These are phyloP conservation scores for Aquilaria malaccensis DNA, from an alignment of 345 rosid species.

Conservation along the genomic window DNA sequence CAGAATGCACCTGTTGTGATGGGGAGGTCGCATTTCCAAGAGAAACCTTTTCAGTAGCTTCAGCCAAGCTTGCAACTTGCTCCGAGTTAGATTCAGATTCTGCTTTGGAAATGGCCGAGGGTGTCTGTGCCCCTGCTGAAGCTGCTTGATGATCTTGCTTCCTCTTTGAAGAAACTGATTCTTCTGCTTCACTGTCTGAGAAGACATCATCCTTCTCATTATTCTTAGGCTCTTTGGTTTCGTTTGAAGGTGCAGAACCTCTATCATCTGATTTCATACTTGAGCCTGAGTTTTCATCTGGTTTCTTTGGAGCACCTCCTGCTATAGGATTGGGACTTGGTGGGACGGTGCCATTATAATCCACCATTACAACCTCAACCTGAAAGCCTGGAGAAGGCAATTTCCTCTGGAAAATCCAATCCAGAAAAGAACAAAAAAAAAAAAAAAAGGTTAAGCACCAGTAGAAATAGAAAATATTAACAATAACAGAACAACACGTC, in stretches of 20 bases:
- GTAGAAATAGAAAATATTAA: not conserved
- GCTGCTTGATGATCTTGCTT: slow-evolving; percentile 20
- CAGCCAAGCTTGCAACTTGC: slow-evolving; percentile 33
- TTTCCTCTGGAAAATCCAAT: slow-evolving; percentile 47
- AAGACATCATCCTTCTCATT: slow-evolving; percentile 67
- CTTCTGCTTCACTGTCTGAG: slow-evolving; percentile 60
- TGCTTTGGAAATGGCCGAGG: slow-evolving; percentile 18
- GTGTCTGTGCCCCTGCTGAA: slow-evolving; percentile 15
- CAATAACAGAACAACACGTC: too few relatives aligned
- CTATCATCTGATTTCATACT: slow-evolving; percentile 24
- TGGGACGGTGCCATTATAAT: slow-evolving; percentile 30
- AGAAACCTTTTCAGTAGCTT: slow-evolving; percentile 39
- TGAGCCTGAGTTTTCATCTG: slow-evolving; percentile 35
- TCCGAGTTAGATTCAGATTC: slow-evolving; percentile 26
- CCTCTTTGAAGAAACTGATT: slow-evolving; percentile 26
- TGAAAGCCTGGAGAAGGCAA: slow-evolving; percentile 83
- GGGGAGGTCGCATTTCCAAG: slow-evolving; percentile 26
- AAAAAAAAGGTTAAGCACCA: not conserved
- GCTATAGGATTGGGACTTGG: slow-evolving; percentile 16
- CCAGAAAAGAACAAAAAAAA: slow-evolving; percentile 9
- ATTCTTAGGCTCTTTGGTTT: slow-evolving; percentile 33
- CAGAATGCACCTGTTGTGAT: slow-evolving; percentile 5
- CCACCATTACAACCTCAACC: slow-evolving; percentile 68
- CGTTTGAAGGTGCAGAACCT: slow-evolving; percentile 25
- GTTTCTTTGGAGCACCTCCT: slow-evolving; percentile 28